Conservation (phyloP, 192 early-diverging fungal species). For the Rhizophlyctis rosea region DNA sequence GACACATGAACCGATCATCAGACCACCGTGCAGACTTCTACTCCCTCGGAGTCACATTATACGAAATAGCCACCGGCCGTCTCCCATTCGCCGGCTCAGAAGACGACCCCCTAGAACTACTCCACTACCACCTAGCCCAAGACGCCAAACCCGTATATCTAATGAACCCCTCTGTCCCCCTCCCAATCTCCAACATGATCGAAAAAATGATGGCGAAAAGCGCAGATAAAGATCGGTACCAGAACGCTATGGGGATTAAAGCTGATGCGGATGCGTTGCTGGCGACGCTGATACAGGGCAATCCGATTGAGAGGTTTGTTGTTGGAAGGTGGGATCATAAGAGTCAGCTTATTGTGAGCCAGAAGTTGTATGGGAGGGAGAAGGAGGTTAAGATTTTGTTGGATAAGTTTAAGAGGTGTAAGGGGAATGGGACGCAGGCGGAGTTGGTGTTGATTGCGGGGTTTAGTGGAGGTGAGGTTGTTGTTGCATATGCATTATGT, state of each 20-base stretch:
- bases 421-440: constrained; percentile 2
- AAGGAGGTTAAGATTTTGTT: constrained; percentile 15
- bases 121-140: constrained; percentile 22
- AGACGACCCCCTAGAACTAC: constrained; percentile 20
- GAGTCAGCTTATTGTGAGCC: constrained; percentile 26
- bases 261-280: too few species aligned
- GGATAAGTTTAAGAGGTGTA: constrained; percentile 12
- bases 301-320: constrained; percentile 12
- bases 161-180: constrained; percentile 4
- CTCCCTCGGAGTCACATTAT: constrained; percentile 28
- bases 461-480: constrained; percentile 25
- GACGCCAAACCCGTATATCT: constrained; percentile 2
- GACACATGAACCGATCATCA: constrained; percentile 21
- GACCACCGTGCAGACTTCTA: constrained; percentile 39
- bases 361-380: constrained; percentile 33
- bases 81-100: constrained; percentile 22
- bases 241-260: constrained; percentile 30
- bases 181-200: constrained; percentile 18
- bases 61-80: constrained; percentile 26
- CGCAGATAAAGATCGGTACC: constrained; percentile 38
- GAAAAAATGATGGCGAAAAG: constrained; percentile 30
- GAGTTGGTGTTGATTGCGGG: constrained; percentile 32
- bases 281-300: too few species aligned
- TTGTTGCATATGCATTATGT: too few species aligned
- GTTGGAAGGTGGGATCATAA: constrained; percentile 26